A percentile compares a stretch with the other conserved stretches of the same genome.
These are phyloP conservation scores for Xylariaceae sp. DNA, from an alignment of 2,329 filamentous ascomycete species.

Conservation along the genomic window DNA sequence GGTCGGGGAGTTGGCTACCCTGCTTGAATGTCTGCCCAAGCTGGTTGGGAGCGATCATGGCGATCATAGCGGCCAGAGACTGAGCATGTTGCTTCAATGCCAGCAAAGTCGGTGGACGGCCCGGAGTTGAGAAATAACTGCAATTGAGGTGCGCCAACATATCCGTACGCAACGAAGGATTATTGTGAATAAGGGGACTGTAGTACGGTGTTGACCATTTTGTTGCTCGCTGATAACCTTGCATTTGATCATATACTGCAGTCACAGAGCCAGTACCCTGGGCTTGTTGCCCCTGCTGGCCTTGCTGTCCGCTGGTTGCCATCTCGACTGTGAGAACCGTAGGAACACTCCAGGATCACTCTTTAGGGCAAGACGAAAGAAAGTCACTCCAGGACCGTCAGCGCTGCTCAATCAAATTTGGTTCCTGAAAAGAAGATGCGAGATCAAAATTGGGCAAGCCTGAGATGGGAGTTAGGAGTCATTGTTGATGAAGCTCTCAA, in stretches of 20 bases:
- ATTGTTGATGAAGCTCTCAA: slow-evolving; percentile 22
- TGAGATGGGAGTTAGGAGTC: slow-evolving; percentile 6
- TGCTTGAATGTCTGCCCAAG: slow-evolving; percentile 26
- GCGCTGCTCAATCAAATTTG: no score
- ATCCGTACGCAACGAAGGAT: slow-evolving; percentile 22
- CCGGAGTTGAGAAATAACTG: slow-evolving; percentile 50
- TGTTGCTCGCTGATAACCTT: slow-evolving; percentile 34
- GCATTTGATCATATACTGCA: slow-evolving; percentile 20
- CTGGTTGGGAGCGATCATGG: slow-evolving; percentile 38
- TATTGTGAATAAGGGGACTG: slow-evolving; percentile 33
- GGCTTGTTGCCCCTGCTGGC: not conserved
- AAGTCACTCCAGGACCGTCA: no score
- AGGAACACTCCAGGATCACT: not conserved
- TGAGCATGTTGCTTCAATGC: slow-evolving; percentile 58
- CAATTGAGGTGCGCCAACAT: slow-evolving; percentile 51
- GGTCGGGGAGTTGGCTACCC: slow-evolving; percentile 6
- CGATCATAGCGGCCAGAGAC: slow-evolving; percentile 50
- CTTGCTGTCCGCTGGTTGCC: not conserved
- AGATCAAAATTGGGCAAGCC: slow-evolving; percentile 2
- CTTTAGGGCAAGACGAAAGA: no score
- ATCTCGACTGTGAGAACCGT: no score
- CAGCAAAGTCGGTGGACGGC: slow-evolving; percentile 48
- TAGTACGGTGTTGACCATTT: slow-evolving; percentile 38
- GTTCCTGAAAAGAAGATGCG: slow-evolving; percentile 5
- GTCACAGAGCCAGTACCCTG: slow-evolving; percentile 2